Percentiles rank a stretch among this genome's conserved stretches.
Evolutionary conservation across 176 grass and related monocot genomes (phyloP).

Genomic region (Oryza meridionalis): DNA sequence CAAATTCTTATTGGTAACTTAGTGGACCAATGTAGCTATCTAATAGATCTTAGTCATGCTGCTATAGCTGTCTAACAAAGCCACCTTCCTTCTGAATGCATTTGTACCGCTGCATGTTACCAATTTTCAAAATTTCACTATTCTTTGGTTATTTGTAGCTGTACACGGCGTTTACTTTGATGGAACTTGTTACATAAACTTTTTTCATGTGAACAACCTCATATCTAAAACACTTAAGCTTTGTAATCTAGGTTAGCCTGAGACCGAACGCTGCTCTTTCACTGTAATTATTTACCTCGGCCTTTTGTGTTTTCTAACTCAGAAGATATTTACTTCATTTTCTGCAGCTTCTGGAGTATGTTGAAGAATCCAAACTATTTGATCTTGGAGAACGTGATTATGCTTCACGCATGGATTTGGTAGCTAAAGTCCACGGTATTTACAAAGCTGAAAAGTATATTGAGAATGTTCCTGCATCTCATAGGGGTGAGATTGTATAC

Average conservation of each 20-base stretch:
- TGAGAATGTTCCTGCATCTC: slow-evolving; percentile 57
- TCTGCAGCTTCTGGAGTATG: slow-evolving; percentile 65
- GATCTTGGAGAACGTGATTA: slow-evolving; percentile 71
- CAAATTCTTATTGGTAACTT: not conserved
- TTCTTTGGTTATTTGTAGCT: slow-evolving; percentile 6
- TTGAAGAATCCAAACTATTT: slow-evolving; percentile 53
- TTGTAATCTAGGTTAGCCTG: not conserved
- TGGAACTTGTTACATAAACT: not conserved
- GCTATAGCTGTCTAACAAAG: not conserved
- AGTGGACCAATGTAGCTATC: not conserved
- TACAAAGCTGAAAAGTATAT: slow-evolving; percentile 64
- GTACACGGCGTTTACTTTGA: not conserved
- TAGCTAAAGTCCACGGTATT: slow-evolving; percentile 66
- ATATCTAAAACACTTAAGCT: slow-evolving; percentile 1
- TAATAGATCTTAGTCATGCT: not conserved
- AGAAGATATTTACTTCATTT: slow-evolving; percentile 27
- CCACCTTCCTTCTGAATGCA: slow-evolving; percentile 9
- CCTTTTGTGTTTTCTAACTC: slow-evolving; percentile 13
- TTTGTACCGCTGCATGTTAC: not conserved
- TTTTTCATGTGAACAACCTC: not conserved
- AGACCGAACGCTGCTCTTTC: not conserved
- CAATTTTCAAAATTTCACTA: not conserved
- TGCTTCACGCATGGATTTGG: slow-evolving; percentile 58
- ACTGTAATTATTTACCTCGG: slow-evolving; percentile 1
- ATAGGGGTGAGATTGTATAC: slow-evolving; percentile 65